Evolutionary conservation across 2,329 filamentous ascomycete genomes (phyloP).

Genomic region (Colletotrichum tabaci): DNA sequence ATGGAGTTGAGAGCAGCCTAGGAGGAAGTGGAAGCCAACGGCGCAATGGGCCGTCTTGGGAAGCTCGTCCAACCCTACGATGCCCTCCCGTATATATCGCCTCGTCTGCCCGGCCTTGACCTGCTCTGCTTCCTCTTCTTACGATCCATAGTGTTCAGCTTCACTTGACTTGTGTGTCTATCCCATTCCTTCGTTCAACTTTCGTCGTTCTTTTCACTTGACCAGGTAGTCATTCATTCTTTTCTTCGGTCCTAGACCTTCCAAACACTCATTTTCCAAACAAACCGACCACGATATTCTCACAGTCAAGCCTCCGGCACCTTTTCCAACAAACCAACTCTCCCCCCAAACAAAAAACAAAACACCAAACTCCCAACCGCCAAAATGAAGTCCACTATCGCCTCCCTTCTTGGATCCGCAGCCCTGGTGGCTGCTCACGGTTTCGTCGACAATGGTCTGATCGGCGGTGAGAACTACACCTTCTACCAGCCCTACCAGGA

Average conservation of each 20-base stretch:
- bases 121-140: neutral
- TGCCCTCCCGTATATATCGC: slow-evolving; percentile 36
- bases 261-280: slow-evolving; percentile 29
- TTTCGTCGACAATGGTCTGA: slow-evolving; percentile 61
- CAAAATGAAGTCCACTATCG: slow-evolving; percentile 45
- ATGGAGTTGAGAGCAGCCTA: slow-evolving; percentile 10
- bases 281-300: slow-evolving; percentile 34
- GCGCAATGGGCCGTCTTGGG: slow-evolving; percentile 29
- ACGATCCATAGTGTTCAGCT: slow-evolving; percentile 40
- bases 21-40: slow-evolving; percentile 11
- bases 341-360: neutral
- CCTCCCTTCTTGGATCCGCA: slow-evolving; percentile 50
- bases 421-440: slow-evolving; percentile 64
- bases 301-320: slow-evolving; percentile 32
- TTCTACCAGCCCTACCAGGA: slow-evolving; percentile 58
- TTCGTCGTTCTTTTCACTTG: slow-evolving; percentile 43
- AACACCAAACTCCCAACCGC: slow-evolving; percentile 12
- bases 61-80: slow-evolving; percentile 15
- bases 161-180: slow-evolving; percentile 42
- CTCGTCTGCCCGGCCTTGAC: slow-evolving; percentile 8
- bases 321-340: slow-evolving; percentile 6
- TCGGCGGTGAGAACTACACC: slow-evolving; percentile 54
- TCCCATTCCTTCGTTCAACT: slow-evolving; percentile 41
- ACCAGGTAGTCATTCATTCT: slow-evolving; percentile 42
- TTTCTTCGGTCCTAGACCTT: slow-evolving; percentile 39